Evolutionary conservation across 768 basidiomycete genomes (phyloP), one percentile per base, ranked within the genome.

Genomic region (Agaricus bisporus): DNA sequence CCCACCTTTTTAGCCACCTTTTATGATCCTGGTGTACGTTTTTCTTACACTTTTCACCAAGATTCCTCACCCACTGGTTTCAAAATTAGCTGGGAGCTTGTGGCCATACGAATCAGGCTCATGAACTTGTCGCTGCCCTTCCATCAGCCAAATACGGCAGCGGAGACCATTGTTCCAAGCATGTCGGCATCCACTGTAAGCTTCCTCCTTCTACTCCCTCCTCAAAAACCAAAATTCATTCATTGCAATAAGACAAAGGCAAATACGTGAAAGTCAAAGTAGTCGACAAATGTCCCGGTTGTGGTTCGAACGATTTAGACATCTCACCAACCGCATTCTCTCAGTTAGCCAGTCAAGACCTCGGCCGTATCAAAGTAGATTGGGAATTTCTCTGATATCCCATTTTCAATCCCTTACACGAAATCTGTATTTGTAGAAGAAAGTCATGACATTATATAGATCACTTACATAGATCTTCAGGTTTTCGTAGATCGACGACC

Each of bases 51-150:
- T n/a, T 14, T 32, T 18, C 26, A 2, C 11, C 20, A 12, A 3
- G n/a, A 9, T 26, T 12, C 17, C 5, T 2, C 32, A 32, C 32
- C 32, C 11, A 8, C 28, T 43, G 5, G 18, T 41, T 25, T 41
- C 25, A 10, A n/a, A 28, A 35, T 17, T 18, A 51, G 49, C 73
- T 85, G 35, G 83, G 82, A 47, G 75, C 85, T 8, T 86, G 85
- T 64, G 85, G 83, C 41, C 73, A 76, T 58, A 71, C 68, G 42
- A 85, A 82, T 70, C 66, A 56, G 0, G 77, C 78, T 59, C 55
- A 55, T 6, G 75, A 86, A 47, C 61, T 66, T 61, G 81, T 86
- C 58, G 80, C 70, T 50, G 85, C 85, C 6, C 79, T 81, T 37
- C 81, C 83, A 11, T 60, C 73, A 26, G 42, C 66, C 2, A 66